A percentile compares a stretch with the other conserved stretches of the same genome.
These are phyloP conservation scores for Noccaea bulbosa DNA, from an alignment of 345 rosid genomes.

Conservation along the genomic window DNA sequence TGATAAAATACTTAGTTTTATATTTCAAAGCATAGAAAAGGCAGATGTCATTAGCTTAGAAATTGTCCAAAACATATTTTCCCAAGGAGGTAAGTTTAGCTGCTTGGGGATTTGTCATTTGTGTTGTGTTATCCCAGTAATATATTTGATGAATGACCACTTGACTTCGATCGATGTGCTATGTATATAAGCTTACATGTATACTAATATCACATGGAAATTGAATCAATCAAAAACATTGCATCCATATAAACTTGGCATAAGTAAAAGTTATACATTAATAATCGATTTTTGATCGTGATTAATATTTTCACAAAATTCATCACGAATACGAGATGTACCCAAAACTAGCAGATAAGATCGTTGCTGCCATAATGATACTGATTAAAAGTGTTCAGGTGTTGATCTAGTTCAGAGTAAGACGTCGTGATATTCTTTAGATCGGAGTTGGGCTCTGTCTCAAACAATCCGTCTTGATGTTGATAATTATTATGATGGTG, in stretches of 20 bases:
- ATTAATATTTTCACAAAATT: constrained; percentile 7
- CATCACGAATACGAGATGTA: constrained; percentile 23
- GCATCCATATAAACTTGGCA: background rate
- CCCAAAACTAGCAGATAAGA: constrained; percentile 5
- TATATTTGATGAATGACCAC: background rate
- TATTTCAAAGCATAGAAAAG: background rate
- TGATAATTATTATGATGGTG: constrained; percentile 1
- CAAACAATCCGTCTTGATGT: constrained; percentile 8
- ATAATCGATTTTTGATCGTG: constrained; percentile 2
- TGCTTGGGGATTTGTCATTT: constrained; percentile 10
- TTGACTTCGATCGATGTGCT: background rate
- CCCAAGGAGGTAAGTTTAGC: background rate
- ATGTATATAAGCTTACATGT: background rate
- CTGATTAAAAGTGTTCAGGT: constrained; percentile 20
- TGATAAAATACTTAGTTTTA: too few species aligned
- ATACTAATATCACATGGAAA: constrained; percentile 3
- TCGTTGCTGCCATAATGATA: background rate
- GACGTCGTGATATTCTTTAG: constrained; percentile 14
- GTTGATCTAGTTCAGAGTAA: constrained; percentile 31
- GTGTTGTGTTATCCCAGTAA: constrained; percentile 19
- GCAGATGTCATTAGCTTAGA: background rate
- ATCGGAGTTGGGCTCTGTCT: constrained; percentile 19
- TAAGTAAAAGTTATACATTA: background rate
- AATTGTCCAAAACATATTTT: background rate
- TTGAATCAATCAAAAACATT: constrained; percentile 9